A percentile compares a stretch with the other conserved stretches of the same genome.
Conservation (phyloP, 192 early-diverging fungal species). For the Mortierella claussenii region DNA sequence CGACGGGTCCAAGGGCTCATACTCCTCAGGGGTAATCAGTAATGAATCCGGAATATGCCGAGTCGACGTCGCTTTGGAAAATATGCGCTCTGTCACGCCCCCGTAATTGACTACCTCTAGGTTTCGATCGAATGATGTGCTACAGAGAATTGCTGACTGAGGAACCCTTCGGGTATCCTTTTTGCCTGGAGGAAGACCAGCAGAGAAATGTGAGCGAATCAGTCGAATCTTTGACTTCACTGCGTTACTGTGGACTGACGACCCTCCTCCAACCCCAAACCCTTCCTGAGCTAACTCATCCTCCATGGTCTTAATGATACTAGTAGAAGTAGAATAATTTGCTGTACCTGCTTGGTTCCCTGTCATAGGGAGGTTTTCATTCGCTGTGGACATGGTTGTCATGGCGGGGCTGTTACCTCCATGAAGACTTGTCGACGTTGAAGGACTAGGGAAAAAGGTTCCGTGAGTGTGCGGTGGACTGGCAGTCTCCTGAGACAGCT, state of each 20-base stretch:
- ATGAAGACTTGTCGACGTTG: not conserved
- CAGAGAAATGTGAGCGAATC: slow-evolving; percentile 29
- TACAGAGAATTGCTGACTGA: slow-evolving; percentile 33
- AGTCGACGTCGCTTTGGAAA: slow-evolving; percentile 32
- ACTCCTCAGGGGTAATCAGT: slow-evolving; percentile 43
- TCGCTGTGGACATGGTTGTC: not conserved
- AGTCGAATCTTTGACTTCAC: slow-evolving; percentile 4
- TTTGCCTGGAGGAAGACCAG: slow-evolving; percentile 27
- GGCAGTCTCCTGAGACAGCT: slow-evolving; percentile 2
- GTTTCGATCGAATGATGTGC: slow-evolving; percentile 48
- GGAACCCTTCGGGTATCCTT: slow-evolving; percentile 19
- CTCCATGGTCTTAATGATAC: too few relatives aligned
- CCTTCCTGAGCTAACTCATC: not conserved
- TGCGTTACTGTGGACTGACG: not conserved
- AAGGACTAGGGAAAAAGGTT: slow-evolving; percentile 9
- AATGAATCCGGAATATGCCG: slow-evolving; percentile 44
- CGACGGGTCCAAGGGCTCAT: slow-evolving; percentile 31
- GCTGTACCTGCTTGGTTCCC: slow-evolving; percentile 15
- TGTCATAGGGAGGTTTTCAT: slow-evolving; percentile 8
- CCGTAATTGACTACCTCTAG: slow-evolving; percentile 22
- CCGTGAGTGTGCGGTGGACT: not conserved
- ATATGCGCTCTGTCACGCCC: slow-evolving; percentile 17
- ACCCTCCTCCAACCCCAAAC: not conserved
- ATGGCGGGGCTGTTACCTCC: not conserved
- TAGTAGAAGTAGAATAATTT: not conserved